Conservation (phyloP, 2,329 filamentous ascomycete species). For the Stagonosporopsis vannaccii region DNA sequence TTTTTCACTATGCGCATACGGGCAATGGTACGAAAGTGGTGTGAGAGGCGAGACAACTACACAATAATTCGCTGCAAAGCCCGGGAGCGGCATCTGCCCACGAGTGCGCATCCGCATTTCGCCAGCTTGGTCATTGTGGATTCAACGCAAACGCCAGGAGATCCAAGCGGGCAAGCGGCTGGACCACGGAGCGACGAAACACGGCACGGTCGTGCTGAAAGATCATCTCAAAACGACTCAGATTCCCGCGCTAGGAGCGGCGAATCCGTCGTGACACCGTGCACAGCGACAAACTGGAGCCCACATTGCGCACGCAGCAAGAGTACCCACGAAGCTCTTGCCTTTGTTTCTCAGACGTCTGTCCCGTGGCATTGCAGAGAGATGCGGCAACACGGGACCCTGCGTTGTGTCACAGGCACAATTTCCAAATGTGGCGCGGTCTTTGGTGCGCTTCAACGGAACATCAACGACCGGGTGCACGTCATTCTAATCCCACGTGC, state of each 20-base stretch:
- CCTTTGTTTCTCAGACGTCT: neutral
- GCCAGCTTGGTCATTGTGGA: neutral
- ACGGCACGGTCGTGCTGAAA: constrained; percentile 12
- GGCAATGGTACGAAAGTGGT: too few relatives aligned
- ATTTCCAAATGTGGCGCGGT: neutral
- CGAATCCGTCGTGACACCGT: neutral
- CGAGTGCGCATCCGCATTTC: neutral
- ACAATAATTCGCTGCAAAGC: neutral
- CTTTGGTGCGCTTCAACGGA: neutral
- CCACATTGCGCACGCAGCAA: neutral
- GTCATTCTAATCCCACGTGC: neutral
- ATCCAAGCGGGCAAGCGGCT: constrained; percentile 15
- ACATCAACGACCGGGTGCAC: neutral
- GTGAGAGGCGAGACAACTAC: neutral
- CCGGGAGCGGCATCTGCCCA: neutral
- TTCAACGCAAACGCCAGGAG: neutral
- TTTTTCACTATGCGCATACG: neutral
- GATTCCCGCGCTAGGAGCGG: constrained; percentile 1
- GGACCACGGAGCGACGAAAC: constrained; percentile 11
- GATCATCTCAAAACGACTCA: constrained; percentile 8
- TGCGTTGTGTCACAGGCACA: constrained; percentile 4
- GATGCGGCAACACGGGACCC: neutral
- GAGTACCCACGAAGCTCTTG: neutral
- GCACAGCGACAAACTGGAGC: neutral
- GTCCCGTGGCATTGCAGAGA: neutral